A percentile compares a stretch with the other conserved stretches of the same genome.
phyloP scores from a whole-genome alignment of 352 stramenopile species.

The Phytophthora meadii region DNA sequence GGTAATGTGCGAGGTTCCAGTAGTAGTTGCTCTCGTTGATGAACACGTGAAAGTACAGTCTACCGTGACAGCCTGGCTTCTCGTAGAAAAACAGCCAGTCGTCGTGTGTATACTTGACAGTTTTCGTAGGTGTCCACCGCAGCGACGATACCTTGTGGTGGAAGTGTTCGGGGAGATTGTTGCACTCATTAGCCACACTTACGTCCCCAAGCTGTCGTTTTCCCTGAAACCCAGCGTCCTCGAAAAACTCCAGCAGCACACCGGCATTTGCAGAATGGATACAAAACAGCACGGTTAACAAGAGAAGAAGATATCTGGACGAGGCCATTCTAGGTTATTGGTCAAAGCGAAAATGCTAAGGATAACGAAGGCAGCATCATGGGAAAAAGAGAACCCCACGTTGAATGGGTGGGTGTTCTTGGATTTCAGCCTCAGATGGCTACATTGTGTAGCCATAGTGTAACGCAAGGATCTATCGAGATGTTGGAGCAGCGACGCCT shows the following conservation, averaged over 20 bases:
- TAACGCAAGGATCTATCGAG: neutral
- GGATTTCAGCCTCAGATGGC: neutral
- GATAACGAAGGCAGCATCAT: no score
- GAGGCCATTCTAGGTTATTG: neutral
- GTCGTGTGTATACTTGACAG: conserved; percentile 3
- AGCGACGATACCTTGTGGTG: neutral
- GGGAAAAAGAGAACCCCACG: no score
- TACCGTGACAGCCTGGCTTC: neutral
- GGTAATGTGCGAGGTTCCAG: neutral
- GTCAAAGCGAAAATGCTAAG: neutral
- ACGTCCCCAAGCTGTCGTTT: neutral
- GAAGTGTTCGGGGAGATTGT: neutral
- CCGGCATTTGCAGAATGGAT: neutral
- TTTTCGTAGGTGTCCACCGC: neutral
- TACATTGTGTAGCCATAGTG: conserved; percentile 1
- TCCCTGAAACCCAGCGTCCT: conserved; percentile 6
- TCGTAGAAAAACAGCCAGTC: conserved; percentile 5
- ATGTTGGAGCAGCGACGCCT: conserved; percentile 29
- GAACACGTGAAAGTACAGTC: neutral
- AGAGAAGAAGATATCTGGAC: neutral
- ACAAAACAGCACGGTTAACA: neutral
- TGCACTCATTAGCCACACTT: neutral
- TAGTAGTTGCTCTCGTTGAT: conserved; percentile 3
- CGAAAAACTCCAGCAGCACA: conserved; percentile 9
- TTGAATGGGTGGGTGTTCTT: neutral